Evolutionary conservation across 2,329 filamentous ascomycete species (phyloP).

Genomic region (Aphanocladium album): DNA sequence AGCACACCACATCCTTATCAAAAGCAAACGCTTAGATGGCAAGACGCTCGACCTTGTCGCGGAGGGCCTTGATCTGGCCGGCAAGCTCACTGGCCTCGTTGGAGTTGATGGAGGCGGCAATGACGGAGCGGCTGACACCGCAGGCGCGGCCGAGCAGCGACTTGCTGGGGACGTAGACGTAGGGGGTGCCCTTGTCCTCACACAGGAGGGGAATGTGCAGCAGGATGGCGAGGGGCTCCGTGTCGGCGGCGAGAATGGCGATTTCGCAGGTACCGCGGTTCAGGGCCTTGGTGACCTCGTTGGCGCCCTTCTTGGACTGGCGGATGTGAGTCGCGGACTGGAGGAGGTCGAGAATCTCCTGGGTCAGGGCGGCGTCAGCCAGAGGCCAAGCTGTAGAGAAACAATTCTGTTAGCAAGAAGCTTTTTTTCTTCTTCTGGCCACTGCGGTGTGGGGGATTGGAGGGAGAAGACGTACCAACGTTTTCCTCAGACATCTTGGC

Average conservation of each 20-base stretch:
- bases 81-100: constrained; percentile 87
- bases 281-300: constrained; percentile 79
- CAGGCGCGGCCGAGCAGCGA: constrained; percentile 83
- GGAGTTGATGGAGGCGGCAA: constrained; percentile 81
- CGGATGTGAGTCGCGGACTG: constrained; percentile 63
- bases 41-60: constrained; percentile 92
- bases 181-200: constrained; percentile 66
- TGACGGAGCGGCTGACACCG: constrained; percentile 83
- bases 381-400: constrained; percentile 57
- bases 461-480: constrained; percentile 18
- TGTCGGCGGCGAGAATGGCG: constrained; percentile 85
- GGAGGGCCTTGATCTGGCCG: constrained; percentile 79
- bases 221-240: constrained; percentile 76
- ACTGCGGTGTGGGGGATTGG: too few relatives aligned
- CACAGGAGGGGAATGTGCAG: constrained; percentile 84
- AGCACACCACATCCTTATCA: not conserved
- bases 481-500: constrained; percentile 22
- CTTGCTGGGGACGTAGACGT: constrained; percentile 72
- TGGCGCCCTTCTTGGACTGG: constrained; percentile 85
- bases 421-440: not conserved
- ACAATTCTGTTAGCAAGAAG: not conserved
- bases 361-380: constrained; percentile 67
- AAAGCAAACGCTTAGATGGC: constrained; percentile 65
- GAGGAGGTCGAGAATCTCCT: constrained; percentile 77
- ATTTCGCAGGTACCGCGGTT: constrained; percentile 89